phyloP scores from a whole-genome alignment of 108 stramenopile genomes.

The Skeletonema grethae region DNA sequence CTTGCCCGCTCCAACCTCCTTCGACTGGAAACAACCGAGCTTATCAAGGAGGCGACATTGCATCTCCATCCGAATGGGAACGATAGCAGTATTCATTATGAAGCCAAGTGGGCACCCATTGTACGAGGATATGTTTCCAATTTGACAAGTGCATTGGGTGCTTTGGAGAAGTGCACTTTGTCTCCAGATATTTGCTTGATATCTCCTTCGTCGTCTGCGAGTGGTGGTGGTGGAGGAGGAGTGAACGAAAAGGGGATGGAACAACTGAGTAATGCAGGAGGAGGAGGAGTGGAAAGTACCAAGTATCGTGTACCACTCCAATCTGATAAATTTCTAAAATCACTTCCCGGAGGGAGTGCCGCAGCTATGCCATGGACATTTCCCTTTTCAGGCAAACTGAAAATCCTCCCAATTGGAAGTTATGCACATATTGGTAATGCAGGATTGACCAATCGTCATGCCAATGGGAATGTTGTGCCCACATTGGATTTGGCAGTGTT shows the following conservation, averaged over 20 bases:
- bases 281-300: background rate
- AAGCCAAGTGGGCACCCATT: conserved; percentile 54
- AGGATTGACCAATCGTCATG: conserved; percentile 66
- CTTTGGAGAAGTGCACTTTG: conserved; percentile 8
- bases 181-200: conserved; percentile 16
- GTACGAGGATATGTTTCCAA: conserved; percentile 56
- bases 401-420: conserved; percentile 30
- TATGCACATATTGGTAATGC: conserved; percentile 46
- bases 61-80: conserved; percentile 26
- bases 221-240: background rate
- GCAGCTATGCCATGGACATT: conserved; percentile 24
- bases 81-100: conserved; percentile 25
- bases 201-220: background rate
- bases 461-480: conserved; percentile 77
- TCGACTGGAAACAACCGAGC: conserved; percentile 66
- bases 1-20: conserved; percentile 75
- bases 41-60: conserved; percentile 63
- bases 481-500: conserved; percentile 70
- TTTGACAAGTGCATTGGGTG: conserved; percentile 20
- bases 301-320: conserved; percentile 37
- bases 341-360: conserved; percentile 10
- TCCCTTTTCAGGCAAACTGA: conserved; percentile 24
- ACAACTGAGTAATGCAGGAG: background rate
- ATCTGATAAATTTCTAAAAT: conserved; percentile 59
- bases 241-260: conserved; percentile 17